Evolutionary conservation across 106 monocot species (phyloP).

Genomic region (Cymbidium sinense): DNA sequence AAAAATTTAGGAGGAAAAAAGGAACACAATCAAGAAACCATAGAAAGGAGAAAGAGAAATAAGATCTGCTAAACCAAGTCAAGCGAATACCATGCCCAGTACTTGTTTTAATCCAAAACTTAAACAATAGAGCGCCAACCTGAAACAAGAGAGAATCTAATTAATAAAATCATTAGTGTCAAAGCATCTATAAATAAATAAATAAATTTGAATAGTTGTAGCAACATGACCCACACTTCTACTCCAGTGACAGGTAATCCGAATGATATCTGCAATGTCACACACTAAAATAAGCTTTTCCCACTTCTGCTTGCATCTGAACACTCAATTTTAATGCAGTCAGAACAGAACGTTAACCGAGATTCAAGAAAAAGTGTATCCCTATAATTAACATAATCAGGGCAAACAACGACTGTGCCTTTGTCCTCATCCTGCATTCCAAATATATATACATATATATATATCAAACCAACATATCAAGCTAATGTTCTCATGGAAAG

Average conservation of each 20-base stretch:
- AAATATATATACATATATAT: neutral
- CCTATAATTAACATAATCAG: slow-evolving; percentile 8
- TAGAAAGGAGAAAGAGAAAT: neutral
- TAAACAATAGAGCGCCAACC: slow-evolving; percentile 6
- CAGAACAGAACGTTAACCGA: slow-evolving; percentile 4
- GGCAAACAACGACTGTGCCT: slow-evolving; percentile 1
- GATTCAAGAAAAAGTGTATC: slow-evolving; percentile 2
- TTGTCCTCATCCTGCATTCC: slow-evolving; percentile 3
- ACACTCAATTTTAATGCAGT: slow-evolving; percentile 8
- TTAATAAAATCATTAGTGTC: neutral
- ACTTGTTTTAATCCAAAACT: slow-evolving; percentile 6
- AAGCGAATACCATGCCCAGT: neutral
- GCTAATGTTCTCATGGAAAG: neutral
- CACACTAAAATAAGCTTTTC: slow-evolving; percentile 1
- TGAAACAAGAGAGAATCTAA: neutral
- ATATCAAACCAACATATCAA: neutral
- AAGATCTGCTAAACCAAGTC: neutral
- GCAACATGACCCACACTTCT: slow-evolving; percentile 4
- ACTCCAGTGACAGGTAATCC: slow-evolving; percentile 7
- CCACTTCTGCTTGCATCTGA: neutral
- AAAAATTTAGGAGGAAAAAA: neutral
- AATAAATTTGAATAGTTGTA: neutral
- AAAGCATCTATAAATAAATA: neutral
- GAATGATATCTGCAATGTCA: slow-evolving; percentile 8
- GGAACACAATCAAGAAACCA: neutral